Base-by-base conservation (phyloP, 2,329 filamentous ascomycete genomes). In the Emergomyces pasteurianus region DNA sequence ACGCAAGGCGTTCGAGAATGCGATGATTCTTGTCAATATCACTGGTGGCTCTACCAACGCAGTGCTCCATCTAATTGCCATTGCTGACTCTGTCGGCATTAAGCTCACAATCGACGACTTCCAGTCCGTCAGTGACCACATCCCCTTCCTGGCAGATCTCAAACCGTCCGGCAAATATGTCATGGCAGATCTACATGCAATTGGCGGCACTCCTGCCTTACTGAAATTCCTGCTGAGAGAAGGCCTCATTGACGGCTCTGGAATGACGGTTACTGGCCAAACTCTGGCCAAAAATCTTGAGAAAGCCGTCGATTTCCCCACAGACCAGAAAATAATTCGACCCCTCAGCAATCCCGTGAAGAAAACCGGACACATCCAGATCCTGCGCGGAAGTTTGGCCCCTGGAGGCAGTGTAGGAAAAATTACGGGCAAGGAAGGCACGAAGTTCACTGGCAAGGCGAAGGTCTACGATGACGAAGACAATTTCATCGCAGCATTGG, bases 51-150 rank as follows among this genome's bases (percentile, higher is more conserved):
- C 88, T 69, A 94, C 89, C 65, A 94, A 94, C 74, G 89, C 89
- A 46, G 89, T 94, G 42, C 83, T 94, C 53, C 89, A 94, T 74
- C 76, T 94, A 55, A 89, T 94, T 70, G 89, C 89, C 69, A 91
- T 92, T 61, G 89, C 89, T 63, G 87, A 92, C 75, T 82, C 86
- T 6, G 88, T 90, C 26, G 89, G 88, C 68, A 82, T 94, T 72
- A 88, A 90, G 74, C 83, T 94, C 60, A 90, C 87, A 54, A 87
- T 94, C 62, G 89, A 94, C 67, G 89, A 94, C 76, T 92, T 92
- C 83, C 89, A 94, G 77, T 78, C 81, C 67, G 87, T 92, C 57
- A 90, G 88, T 0, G 86, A 94, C 77, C 83, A 85, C 56, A 90
- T 82, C 21, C 89, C 89, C 26, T 87, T 91, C 79, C 80, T 94